These are phyloP conservation scores for Metschnikowia shivogae DNA, from an alignment of 805 yeast genomes.

Conservation along the genomic window DNA sequence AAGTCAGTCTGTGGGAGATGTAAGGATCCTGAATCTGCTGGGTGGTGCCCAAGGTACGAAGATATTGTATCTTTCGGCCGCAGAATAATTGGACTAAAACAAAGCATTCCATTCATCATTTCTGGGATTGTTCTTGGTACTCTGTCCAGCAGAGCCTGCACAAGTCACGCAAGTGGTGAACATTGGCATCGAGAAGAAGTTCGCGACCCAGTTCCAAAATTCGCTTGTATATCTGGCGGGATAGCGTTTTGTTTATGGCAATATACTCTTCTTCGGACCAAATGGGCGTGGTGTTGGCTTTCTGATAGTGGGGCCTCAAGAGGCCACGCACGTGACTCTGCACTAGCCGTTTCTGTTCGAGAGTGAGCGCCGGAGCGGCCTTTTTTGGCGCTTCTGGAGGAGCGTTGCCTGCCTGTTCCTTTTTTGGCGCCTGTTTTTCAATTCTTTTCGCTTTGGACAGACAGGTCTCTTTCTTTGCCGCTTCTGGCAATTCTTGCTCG, in stretches of 20 bases:
- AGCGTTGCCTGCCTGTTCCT: no score
- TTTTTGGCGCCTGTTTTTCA: neutral
- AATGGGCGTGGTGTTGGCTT: slow-evolving; percentile 15
- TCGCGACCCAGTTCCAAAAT: slow-evolving; percentile 12
- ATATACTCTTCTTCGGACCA: slow-evolving; percentile 46
- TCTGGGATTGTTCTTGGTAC: neutral
- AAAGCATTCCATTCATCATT: neutral
- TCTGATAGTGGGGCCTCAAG: slow-evolving; percentile 46
- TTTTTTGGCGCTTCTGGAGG: no score
- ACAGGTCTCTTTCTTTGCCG: no score
- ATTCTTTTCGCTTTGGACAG: neutral
- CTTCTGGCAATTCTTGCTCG: neutral
- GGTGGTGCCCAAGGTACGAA: no score
- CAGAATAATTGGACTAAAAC: no score
- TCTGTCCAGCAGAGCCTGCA: slow-evolving; percentile 6
- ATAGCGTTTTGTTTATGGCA: slow-evolving; percentile 55
- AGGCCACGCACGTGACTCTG: slow-evolving; percentile 54
- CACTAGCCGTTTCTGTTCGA: slow-evolving; percentile 49
- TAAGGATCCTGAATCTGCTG: no score
- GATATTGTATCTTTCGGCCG: no score
- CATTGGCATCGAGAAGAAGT: neutral
- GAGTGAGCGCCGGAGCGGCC: slow-evolving; percentile 18
- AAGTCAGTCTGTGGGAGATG: no score
- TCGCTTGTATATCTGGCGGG: slow-evolving; percentile 51
- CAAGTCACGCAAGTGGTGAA: neutral